These are phyloP conservation scores for Chytriomyces sp. DNA, from an alignment of 192 early-diverging fungal genomes.

Conservation along the genomic window DNA sequence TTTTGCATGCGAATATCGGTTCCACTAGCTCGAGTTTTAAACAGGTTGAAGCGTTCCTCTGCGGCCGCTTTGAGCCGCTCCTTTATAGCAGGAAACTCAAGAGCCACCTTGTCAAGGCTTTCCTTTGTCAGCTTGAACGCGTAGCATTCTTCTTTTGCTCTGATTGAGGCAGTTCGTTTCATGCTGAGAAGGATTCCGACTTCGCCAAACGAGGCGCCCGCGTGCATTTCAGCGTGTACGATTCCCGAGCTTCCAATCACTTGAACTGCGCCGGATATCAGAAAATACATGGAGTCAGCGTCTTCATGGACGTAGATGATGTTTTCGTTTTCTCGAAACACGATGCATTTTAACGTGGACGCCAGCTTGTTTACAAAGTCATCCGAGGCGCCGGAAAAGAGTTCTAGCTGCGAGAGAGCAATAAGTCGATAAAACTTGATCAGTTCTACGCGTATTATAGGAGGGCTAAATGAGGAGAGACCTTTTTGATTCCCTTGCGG, in stretches of 20 bases:
- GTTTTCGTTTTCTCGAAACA: constrained; percentile 27
- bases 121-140: constrained; percentile 49
- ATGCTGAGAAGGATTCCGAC: constrained; percentile 54
- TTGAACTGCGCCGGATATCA: constrained; percentile 48
- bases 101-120: constrained; percentile 39
- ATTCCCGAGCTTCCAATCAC: constrained; percentile 36
- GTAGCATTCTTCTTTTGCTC: constrained; percentile 52
- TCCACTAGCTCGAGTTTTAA: constrained; percentile 24
- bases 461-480: constrained; percentile 3
- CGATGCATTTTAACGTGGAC: constrained; percentile 30
- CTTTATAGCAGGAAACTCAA: constrained; percentile 46
- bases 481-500: constrained; percentile 47
- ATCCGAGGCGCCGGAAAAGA: constrained; percentile 44
- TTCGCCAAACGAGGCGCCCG: constrained; percentile 58
- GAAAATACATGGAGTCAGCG: constrained; percentile 51
- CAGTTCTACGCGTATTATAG: not conserved
- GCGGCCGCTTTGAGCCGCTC: constrained; percentile 46
- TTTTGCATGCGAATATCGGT: not conserved
- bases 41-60: constrained; percentile 48
- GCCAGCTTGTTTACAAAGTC: constrained; percentile 47
- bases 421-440: not conserved
- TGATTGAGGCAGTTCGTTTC: constrained; percentile 50
- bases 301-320: constrained; percentile 49
- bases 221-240: constrained; percentile 51
- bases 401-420: constrained; percentile 32